phyloP scores from a whole-genome alignment of 1,139 yeast species.

The Geotrichum klebahnii region DNA sequence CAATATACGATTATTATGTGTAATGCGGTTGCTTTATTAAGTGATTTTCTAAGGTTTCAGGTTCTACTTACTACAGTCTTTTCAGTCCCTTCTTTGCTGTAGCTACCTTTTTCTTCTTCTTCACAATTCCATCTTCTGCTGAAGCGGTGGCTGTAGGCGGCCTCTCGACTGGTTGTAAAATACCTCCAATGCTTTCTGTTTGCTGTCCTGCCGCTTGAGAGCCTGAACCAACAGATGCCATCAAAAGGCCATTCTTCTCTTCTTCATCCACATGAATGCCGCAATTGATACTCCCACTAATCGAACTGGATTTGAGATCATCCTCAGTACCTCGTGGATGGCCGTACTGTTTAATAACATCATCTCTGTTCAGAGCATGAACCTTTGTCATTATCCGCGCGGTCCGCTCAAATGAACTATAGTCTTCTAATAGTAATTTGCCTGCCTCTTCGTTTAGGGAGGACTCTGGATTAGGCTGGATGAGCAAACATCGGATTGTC shows the following conservation, averaged over 20 bases:
- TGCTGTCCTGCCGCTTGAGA: not conserved
- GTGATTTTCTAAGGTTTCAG: not conserved
- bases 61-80: slow-evolving; percentile 13
- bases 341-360: slow-evolving; percentile 10
- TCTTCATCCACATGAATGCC: slow-evolving; percentile 4
- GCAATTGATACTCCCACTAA: not conserved
- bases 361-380: slow-evolving; percentile 30
- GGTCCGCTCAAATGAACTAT: slow-evolving; percentile 30
- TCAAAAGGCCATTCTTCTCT: not conserved
- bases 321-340: slow-evolving; percentile 3
- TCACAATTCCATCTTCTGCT: not conserved
- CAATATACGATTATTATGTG: not conserved
- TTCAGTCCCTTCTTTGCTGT: slow-evolving; percentile 21
- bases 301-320: slow-evolving; percentile 12
- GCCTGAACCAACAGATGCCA: not conserved
- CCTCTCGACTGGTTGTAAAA: slow-evolving; percentile 6
- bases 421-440: slow-evolving; percentile 35
- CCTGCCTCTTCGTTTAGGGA: slow-evolving; percentile 40
- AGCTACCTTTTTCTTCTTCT: slow-evolving; percentile 9
- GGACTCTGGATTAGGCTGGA: slow-evolving; percentile 40
- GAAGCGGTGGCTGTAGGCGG: not conserved
- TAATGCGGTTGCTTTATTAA: not conserved
- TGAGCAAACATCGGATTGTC: slow-evolving; percentile 37
- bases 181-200: not conserved
- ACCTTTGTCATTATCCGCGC: slow-evolving; percentile 37